Evolutionary conservation across 805 yeast species (phyloP), one percentile per base, ranked within the genome.

Genomic region (Candida endomychidarum): DNA sequence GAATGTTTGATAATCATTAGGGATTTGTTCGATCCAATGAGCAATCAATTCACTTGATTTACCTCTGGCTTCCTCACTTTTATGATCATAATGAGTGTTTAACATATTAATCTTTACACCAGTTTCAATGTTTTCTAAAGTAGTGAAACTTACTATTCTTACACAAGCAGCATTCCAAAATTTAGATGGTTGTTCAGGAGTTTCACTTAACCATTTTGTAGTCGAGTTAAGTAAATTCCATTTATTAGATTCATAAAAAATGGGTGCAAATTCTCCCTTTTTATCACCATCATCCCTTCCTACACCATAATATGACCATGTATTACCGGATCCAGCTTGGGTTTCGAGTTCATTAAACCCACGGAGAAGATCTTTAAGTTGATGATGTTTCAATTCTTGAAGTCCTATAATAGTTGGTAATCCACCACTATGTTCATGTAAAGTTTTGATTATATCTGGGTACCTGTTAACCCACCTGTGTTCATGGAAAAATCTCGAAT

Each of bases 201-300:
- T 76, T 12, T 66, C 63, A 45, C 79, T 70, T 10, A 78, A 57
- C 83, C 83, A 78, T 39, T 65, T 65, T 8, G 76, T 70, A 15
- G 69, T 65, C n/a, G 61, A 51, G 9, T 67, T 62, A 5, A 72
- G 38, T 25, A 74, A 46, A 25, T 59, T 51, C 60, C 76, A 70
- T 11, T 63, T 63, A 0, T 58, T 38, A 5, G 48, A 48, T 22
- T 69, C 59, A 53, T 61, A 77, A 21, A 72, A 52, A 8, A 78
- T 60, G 1, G 82, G 80, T 4, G 76, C 60, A 43, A 60, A 76
- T 48, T 78, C 84, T 10, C 83, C 81, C 4, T 51, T 55, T 12
- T 54, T 54, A 8, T 51, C 51, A 8, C 83, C 83, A 50, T 78
- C 81, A 37, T 68, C 75, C 50, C 83, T 60, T 1, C 81, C 81